Conservation (phyloP, 2,329 filamentous ascomycete genomes). For the Fusarium devonianum region DNA sequence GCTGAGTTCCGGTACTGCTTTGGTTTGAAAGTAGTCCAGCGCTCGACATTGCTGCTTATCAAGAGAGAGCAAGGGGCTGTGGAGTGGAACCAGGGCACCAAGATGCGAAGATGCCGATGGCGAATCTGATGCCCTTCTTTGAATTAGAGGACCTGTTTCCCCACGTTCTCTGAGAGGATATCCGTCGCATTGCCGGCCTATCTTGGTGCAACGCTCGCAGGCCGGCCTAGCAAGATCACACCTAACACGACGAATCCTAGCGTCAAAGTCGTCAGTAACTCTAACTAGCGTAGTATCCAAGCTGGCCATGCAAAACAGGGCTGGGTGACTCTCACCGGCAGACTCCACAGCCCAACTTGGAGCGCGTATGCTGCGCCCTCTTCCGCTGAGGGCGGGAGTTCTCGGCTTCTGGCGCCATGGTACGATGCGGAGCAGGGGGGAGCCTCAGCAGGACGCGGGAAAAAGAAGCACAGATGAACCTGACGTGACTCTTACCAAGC, state of each 20-base stretch:
- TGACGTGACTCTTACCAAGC: too few species aligned
- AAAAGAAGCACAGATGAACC: too few species aligned
- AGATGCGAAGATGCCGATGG: not conserved
- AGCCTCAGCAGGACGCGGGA: too few species aligned
- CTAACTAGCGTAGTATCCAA: too few species aligned
- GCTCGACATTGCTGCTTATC: slow-evolving; percentile 7
- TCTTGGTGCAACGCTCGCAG: too few species aligned
- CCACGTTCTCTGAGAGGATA: not conserved
- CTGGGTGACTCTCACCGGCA: slow-evolving; percentile 21
- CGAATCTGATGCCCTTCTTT: not conserved
- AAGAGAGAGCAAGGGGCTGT: not conserved
- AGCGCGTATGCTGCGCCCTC: slow-evolving; percentile 29
- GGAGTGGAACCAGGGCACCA: not conserved
- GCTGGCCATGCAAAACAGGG: too few species aligned
- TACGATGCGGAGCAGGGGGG: too few species aligned
- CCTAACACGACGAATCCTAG: slow-evolving; percentile 27
- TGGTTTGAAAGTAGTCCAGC: slow-evolving; percentile 23
- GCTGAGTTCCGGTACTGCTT: slow-evolving; percentile 20
- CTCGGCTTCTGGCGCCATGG: not conserved
- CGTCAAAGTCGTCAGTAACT: not conserved
- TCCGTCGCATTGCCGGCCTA: slow-evolving; percentile 21
- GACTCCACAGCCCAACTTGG: slow-evolving; percentile 30
- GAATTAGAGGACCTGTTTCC: not conserved
- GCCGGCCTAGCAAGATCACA: slow-evolving; percentile 22
- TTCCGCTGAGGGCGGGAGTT: slow-evolving; percentile 16